Conservation (phyloP, 768 basidiomycete genomes). For the Lentinula sp. region DNA sequence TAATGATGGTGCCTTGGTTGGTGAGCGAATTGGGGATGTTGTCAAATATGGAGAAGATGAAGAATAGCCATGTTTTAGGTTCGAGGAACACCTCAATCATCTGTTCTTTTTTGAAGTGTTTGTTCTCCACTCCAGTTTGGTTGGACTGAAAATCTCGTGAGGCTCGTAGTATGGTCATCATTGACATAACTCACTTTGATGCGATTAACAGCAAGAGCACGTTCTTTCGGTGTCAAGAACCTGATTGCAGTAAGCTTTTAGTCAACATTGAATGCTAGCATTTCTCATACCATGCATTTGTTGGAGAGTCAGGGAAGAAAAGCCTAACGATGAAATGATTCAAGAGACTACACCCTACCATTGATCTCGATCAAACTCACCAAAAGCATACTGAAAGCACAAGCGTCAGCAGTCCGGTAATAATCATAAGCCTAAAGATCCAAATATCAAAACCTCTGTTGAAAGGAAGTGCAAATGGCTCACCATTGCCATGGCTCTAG, state of each 20-base stretch:
- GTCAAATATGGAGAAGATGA: constrained; percentile 54
- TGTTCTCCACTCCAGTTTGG: constrained; percentile 80
- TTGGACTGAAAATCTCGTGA: constrained; percentile 38
- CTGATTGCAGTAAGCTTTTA: not conserved
- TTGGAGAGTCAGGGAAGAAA: constrained; percentile 71
- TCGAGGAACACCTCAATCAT: constrained; percentile 41
- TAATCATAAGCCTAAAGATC: constrained; percentile 56
- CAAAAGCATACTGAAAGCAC: constrained; percentile 47
- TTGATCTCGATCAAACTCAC: constrained; percentile 24
- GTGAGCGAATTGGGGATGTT: constrained; percentile 61
- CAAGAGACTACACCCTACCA: not conserved
- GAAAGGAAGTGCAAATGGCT: constrained; percentile 1
- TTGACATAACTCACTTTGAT: constrained; percentile 30
- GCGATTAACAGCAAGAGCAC: constrained; percentile 52
- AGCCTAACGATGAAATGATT: constrained; percentile 32
- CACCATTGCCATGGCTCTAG: constrained; percentile 56
- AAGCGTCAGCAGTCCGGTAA: constrained; percentile 58
- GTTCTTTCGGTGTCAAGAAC: constrained; percentile 64
- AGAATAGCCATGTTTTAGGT: constrained; percentile 75
- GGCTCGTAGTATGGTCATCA: not conserved
- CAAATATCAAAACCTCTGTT: not conserved
- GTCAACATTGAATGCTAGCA: not conserved
- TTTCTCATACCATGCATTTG: constrained; percentile 45
- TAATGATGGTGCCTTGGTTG: constrained; percentile 34
- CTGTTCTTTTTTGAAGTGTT: constrained; percentile 77